Conservation (phyloP, 2,329 filamentous ascomycete genomes). For the Exophiala xenobiotica region DNA sequence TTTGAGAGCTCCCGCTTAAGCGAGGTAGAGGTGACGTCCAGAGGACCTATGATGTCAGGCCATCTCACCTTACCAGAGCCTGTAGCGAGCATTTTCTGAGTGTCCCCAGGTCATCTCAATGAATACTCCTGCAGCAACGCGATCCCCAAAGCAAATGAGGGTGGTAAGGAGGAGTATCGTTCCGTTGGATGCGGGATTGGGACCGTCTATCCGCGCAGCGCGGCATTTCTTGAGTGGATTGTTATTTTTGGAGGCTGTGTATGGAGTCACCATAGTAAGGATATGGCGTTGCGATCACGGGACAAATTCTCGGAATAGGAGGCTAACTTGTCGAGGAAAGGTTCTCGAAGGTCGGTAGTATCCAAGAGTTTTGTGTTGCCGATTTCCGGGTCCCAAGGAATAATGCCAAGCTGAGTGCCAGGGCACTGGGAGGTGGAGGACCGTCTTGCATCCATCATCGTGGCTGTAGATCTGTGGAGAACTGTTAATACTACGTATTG, state of each 20-base stretch:
- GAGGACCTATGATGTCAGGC: neutral
- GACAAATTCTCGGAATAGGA: neutral
- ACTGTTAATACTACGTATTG: too few species aligned
- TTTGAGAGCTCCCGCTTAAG: neutral
- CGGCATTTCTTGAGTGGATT: neutral
- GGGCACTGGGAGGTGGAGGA: neutral
- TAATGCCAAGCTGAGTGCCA: too few species aligned
- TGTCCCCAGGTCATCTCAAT: neutral
- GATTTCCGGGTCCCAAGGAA: neutral
- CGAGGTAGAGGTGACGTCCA: neutral
- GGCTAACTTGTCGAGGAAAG: neutral
- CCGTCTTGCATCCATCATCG: too few species aligned
- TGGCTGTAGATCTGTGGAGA: neutral
- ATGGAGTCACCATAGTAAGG: too few species aligned
- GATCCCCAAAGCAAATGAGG: neutral
- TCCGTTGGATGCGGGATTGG: too few species aligned
- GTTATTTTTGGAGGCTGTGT: constrained; percentile 6
- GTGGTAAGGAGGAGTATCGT: too few species aligned
- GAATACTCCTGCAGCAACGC: neutral
- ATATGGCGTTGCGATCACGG: too few species aligned
- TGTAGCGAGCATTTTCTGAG: neutral
- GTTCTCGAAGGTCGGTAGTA: constrained; percentile 4
- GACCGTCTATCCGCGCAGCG: neutral
- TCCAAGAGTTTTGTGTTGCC: neutral
- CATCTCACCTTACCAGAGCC: neutral